A percentile compares a stretch with the other conserved stretches of the same genome.
Conservation (phyloP, 345 rosid genomes). For the Turritis glabra region DNA sequence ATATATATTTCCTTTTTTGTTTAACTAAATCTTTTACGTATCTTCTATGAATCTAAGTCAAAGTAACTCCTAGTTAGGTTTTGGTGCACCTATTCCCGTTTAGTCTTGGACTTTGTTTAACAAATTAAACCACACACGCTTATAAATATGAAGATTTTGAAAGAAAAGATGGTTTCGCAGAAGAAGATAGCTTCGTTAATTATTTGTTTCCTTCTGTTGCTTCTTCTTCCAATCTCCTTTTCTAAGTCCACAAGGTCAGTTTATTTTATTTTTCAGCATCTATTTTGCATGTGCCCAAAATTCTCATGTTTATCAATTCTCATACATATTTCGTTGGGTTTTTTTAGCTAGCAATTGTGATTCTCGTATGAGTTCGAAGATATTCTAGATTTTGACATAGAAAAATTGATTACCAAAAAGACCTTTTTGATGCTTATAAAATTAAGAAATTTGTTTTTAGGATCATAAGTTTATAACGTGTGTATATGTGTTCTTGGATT, state of each 20-base stretch:
- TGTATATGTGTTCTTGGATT: background rate
- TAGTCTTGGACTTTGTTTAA: slow-evolving; percentile 32
- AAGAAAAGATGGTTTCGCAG: slow-evolving; percentile 1
- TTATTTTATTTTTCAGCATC: background rate
- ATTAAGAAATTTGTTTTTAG: background rate
- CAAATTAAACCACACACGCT: background rate
- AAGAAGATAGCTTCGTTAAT: slow-evolving; percentile 20
- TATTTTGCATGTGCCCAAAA: background rate
- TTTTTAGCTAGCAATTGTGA: background rate
- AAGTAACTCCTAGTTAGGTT: slow-evolving; percentile 29
- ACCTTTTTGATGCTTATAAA: background rate
- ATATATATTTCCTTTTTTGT: no score
- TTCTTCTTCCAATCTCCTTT: slow-evolving; percentile 30
- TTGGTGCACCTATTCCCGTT: slow-evolving; percentile 36
- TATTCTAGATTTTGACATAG: background rate
- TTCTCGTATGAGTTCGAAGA: slow-evolving; percentile 12
- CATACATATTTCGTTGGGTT: slow-evolving; percentile 23
- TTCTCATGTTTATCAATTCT: slow-evolving; percentile 17
- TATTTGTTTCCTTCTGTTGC: slow-evolving; percentile 13
- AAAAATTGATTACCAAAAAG: background rate
- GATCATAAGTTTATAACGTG: no score
- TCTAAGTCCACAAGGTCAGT: slow-evolving; percentile 27
- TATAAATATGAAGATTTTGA: slow-evolving; percentile 27
- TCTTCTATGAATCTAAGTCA: slow-evolving; percentile 24
- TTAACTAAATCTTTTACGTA: background rate